These are phyloP conservation scores for Ceratobasidium theobromae DNA, from an alignment of 1,284 basidiomycete genomes.

Conservation along the genomic window DNA sequence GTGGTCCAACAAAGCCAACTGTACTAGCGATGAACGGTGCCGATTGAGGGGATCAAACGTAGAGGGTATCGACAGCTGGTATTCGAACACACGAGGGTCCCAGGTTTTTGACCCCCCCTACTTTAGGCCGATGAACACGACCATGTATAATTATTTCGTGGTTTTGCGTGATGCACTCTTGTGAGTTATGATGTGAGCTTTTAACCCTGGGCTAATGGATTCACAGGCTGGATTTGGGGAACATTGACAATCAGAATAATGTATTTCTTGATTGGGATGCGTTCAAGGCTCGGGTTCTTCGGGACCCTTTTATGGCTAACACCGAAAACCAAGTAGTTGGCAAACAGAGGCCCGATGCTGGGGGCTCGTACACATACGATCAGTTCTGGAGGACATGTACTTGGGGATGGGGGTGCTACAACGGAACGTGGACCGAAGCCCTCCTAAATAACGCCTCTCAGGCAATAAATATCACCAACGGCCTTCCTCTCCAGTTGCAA, in stretches of 20 bases:
- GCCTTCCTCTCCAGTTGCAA: neutral
- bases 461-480: conserved; percentile 10
- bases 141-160: conserved; percentile 23
- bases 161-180: conserved; percentile 20
- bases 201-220: too few species aligned
- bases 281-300: neutral
- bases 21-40: neutral
- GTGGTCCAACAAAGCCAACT: conserved; percentile 1
- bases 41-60: neutral
- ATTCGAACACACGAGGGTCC: conserved; percentile 22
- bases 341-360: neutral
- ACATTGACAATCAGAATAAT: conserved; percentile 11
- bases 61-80: conserved; percentile 17
- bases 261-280: conserved; percentile 3
- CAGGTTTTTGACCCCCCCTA: conserved; percentile 8
- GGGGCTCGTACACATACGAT: neutral
- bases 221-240: conserved; percentile 20
- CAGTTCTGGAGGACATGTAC: conserved; percentile 22
- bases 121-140: conserved; percentile 23
- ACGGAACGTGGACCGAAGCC: conserved; percentile 27
- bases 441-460: neutral
- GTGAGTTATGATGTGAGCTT: too few species aligned
- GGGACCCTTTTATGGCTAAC: conserved; percentile 14
- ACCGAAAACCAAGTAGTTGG: neutral
- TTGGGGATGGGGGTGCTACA: conserved; percentile 28